Evolutionary conservation across 495 filamentous ascomycete genomes (phyloP), one percentile per base, ranked within the genome.

Genomic region (Stereocaulon alpinum): DNA sequence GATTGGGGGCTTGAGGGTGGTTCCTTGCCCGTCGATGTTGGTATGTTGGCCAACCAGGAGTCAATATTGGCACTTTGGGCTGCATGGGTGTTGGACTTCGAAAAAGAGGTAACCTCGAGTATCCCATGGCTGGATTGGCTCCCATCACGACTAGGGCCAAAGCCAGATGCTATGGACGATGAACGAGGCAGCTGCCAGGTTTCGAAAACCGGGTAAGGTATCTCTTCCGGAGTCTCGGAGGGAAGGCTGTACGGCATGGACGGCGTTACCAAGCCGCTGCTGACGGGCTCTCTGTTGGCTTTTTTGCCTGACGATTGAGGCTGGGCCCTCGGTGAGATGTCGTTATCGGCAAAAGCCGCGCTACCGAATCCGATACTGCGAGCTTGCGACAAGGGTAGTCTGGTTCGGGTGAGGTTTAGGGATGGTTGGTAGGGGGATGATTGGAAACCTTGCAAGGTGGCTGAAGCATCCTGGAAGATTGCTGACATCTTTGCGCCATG

Each of bases 381-480:
- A 59, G 62, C 45, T 43, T 59, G 53, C 15, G 56, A 52, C 10
- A 64, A 52, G n/a, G 65, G 59, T 58, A 55, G 37, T n/a, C 62
- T 51, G 44, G 29, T 27, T 47, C 34, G 60, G 10, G 53, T 62
- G 29, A 54, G 47, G 45, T 67, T 67, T 37, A 59, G 29, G 27
- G 42, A 54, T 4, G 47, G 20, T 47, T n/a, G 24, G n/a, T 11
- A 44, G 22, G 55, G 48, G 12, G 55, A n/a, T 22, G 44, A 34
- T 24, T 24, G 24, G 27, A 47, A 48, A 18, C 24, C n/a, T 15
- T 61, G 55, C 32, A 62, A 54, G 42, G 41, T 52, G 11, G 40
- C 51, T 40, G 63, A 56, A 40, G 62, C 60, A 44, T 63, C 57
- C 20, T 56, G 62, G 30, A 64, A 67, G n/a, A 64, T 56, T 32